Base-by-base conservation (phyloP, 495 filamentous ascomycete species). In the Aspergillus hancockii region DNA sequence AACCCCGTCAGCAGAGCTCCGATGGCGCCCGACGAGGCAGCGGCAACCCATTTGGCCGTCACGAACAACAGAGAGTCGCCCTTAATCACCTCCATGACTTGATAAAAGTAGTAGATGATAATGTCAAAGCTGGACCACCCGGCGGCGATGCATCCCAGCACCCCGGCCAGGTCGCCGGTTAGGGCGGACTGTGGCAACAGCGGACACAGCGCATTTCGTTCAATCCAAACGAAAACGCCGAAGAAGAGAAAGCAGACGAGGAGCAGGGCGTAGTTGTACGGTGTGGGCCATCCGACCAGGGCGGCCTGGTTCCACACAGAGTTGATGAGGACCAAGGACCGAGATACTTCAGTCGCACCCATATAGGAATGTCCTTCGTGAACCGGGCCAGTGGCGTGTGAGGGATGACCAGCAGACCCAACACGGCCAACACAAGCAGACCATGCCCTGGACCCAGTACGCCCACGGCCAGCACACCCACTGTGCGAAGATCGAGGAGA, bases 51-150 rank as follows among this genome's bases (percentile, higher is more conserved):
- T 59, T 81, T 71, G 0, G 81, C 83, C 4, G 74, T 69, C 0
- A 80, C 72, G 19, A 81, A 46, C 30, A 88, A 68, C 0, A 81
- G 78, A 30, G 75, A 66, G 50, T 73, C 61, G 0, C 71, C 75
- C 8, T 79, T 76, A 38, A 85, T 69, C 12, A 69, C 70, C 52
- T 81, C 74, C 40, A 87, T 61, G 60, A 87, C 83, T 32, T 82
- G 75, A 57, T 73, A 84, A 31, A 73, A 68, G 64, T 88, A 88
- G 66, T 76, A 87, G 55, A 83, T 67, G 69, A 81, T 79, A 52
- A 87, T 85, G 16, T 85, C 85, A 55, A 88, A 88, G 57, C 73
- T 78, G 54, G 75, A 76, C 87, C 86, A 89, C 3, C 85, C 87
- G 16, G 69, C 67, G 1, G 80, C 78, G 19, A 86, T 74, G 54